These are phyloP conservation scores for Grosmannia serpens DNA, from an alignment of 2,329 filamentous ascomycete genomes.

Conservation along the genomic window DNA sequence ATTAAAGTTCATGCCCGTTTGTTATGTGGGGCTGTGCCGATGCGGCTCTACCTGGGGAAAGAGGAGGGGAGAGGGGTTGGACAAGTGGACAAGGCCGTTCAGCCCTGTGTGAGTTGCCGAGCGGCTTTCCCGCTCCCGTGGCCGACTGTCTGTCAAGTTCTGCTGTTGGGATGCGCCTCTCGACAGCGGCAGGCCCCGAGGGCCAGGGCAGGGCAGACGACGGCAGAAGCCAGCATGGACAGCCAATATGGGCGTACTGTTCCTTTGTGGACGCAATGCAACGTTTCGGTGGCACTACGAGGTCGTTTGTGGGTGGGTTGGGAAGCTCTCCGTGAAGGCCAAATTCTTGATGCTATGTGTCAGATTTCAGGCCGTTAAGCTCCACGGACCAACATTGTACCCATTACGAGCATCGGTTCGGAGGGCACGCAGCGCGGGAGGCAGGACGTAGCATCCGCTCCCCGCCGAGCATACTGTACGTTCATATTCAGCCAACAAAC, in stretches of 20 bases:
- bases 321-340: neutral
- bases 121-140: neutral
- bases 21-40: conserved; percentile 13
- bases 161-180: neutral
- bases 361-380: neutral
- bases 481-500: too few relatives aligned
- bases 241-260: neutral
- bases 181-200: neutral
- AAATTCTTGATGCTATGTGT: neutral
- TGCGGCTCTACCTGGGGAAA: conserved; percentile 9
- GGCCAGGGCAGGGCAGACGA: neutral
- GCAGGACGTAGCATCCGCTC: too few relatives aligned
- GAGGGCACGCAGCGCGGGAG: too few relatives aligned
- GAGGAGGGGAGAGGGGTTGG: neutral
- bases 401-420: too few relatives aligned
- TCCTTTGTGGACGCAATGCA: neutral
- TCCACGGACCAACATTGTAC: neutral
- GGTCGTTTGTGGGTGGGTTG: neutral
- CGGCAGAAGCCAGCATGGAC: neutral
- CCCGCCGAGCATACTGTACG: too few relatives aligned
- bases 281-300: neutral
- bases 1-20: conserved; percentile 9
- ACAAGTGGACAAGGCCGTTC: neutral
- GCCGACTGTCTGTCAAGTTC: neutral
- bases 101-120: neutral